These are phyloP conservation scores for Sclerotiophoma versabilis DNA, from an alignment of 2,329 filamentous ascomycete genomes.

Conservation along the genomic window DNA sequence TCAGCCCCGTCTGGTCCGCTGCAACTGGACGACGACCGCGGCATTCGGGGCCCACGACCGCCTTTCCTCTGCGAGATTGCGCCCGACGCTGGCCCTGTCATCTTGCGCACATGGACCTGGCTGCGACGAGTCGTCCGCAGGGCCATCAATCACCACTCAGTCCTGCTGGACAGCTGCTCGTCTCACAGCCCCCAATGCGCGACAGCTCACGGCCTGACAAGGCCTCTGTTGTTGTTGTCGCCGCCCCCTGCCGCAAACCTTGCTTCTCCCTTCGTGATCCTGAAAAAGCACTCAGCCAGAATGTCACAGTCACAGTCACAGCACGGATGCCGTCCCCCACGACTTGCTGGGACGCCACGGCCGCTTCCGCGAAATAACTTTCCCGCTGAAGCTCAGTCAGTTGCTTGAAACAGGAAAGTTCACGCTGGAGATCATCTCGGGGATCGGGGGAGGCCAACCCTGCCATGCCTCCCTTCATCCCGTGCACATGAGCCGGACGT, in stretches of 20 bases:
- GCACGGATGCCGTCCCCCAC: constrained; percentile 8
- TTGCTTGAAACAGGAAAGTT: constrained; percentile 10
- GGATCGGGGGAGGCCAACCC: constrained; percentile 9
- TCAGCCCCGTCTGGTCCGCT: constrained; percentile 31
- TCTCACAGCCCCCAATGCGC: constrained; percentile 7
- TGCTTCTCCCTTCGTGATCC: constrained; percentile 10
- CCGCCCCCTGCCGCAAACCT: constrained; percentile 6
- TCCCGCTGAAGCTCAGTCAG: constrained; percentile 2
- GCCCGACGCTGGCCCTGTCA: constrained; percentile 26
- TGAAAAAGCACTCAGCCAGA: constrained; percentile 15
- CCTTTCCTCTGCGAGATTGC: constrained; percentile 31
- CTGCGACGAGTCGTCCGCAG: constrained; percentile 39
- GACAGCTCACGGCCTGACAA: constrained; percentile 6
- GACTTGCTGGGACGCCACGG: constrained; percentile 12
- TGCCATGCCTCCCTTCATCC: constrained; percentile 7
- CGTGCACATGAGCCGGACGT: constrained; percentile 15
- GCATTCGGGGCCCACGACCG: constrained; percentile 36
- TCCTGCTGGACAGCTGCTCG: constrained; percentile 24
- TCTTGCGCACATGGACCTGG: constrained; percentile 22
- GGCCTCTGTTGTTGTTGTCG: not conserved
- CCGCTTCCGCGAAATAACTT: constrained; percentile 18
- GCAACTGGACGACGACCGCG: constrained; percentile 29
- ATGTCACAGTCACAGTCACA: constrained; percentile 16
- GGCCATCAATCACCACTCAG: constrained; percentile 25
- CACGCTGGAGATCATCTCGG: constrained; percentile 16